Evolutionary conservation across 2,329 filamentous ascomycete species (phyloP), one percentile per base, ranked within the genome.

Genomic region (Pseudogymnoascus sp.): DNA sequence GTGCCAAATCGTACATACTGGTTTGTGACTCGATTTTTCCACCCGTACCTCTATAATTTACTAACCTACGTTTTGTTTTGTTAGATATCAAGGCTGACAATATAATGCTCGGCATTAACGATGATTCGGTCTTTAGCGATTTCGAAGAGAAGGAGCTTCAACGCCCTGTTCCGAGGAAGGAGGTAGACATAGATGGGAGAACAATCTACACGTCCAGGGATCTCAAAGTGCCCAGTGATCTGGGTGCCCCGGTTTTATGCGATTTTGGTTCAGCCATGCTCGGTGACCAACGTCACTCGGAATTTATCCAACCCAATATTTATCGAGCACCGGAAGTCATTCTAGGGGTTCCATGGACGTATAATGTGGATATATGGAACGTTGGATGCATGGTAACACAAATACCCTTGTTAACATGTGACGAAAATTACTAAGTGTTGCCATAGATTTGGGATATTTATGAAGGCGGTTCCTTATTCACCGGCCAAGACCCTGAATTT

Each of bases 341-440:
- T 4, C 63, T 83, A 0, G 67, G 74, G 24, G 67, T 72, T 67
- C 2, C 74, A 76, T 1, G 80, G 81, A 71, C 72, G 0, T 79
- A 77, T 61, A 72, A 74, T 16, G 72, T 80, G 13, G 80, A 84
- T 70, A 78, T 84, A 61, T 84, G 81, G 81, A 81, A 80, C 63
- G 73, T 75, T 3, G 80, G 79, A 7, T 79, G 76, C 62, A 76
- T 82, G 80, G 79, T 81, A 72, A 72, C 44, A 63, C 42, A 60
- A 60, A 63, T 59, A 19, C 14, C 16, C 59, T 63, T n/a, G 61
- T 64, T 38, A 37, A 38, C 19, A 38, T 16, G 16, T 16, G 42
- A 40, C 16, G 63, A 44, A 44, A 33, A 6, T 31, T 19, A 16
- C 50, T 56, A 33, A 56, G 6, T 5, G 14, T 56, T 56, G 26